These are phyloP conservation scores for Penstemon barbatus DNA, from an alignment of 257 asterid genomes.

Conservation along the genomic window DNA sequence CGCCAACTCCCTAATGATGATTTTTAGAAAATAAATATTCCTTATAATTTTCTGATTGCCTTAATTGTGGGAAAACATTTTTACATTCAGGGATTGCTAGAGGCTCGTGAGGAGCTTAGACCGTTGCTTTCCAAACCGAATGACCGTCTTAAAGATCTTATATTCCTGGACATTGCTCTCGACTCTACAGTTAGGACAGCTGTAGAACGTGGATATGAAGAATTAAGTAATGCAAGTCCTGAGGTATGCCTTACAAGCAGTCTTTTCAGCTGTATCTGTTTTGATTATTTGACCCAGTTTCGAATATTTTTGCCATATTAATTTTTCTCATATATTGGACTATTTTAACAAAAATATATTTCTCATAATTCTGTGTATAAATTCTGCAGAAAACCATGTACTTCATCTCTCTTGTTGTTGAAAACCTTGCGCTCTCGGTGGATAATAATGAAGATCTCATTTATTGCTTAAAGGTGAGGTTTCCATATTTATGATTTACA, in stretches of 20 bases:
- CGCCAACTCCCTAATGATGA: not conserved
- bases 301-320: too few species aligned
- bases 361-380: slow-evolving; percentile 26
- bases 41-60: not conserved
- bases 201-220: slow-evolving; percentile 95
- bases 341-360: not conserved
- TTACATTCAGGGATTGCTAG: slow-evolving; percentile 76
- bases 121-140: slow-evolving; percentile 75
- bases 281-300: too few species aligned
- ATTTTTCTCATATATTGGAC: too few species aligned
- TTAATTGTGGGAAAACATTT: slow-evolving; percentile 21
- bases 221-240: slow-evolving; percentile 70
- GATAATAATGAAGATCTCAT: slow-evolving; percentile 82
- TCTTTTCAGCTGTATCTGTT: too few species aligned
- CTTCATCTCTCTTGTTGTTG: slow-evolving; percentile 86
- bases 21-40: not conserved
- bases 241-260: slow-evolving; percentile 51
- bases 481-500: slow-evolving; percentile 9
- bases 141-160: slow-evolving; percentile 87
- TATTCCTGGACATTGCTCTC: slow-evolving; percentile 90
- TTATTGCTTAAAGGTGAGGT: slow-evolving; percentile 88
- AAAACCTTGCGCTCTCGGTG: slow-evolving; percentile 87
- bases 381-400: slow-evolving; percentile 81
- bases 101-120: slow-evolving; percentile 95
- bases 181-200: slow-evolving; percentile 98